Evolutionary conservation across 768 basidiomycete species (phyloP).

Genomic region (Auricularia heimuer): DNA sequence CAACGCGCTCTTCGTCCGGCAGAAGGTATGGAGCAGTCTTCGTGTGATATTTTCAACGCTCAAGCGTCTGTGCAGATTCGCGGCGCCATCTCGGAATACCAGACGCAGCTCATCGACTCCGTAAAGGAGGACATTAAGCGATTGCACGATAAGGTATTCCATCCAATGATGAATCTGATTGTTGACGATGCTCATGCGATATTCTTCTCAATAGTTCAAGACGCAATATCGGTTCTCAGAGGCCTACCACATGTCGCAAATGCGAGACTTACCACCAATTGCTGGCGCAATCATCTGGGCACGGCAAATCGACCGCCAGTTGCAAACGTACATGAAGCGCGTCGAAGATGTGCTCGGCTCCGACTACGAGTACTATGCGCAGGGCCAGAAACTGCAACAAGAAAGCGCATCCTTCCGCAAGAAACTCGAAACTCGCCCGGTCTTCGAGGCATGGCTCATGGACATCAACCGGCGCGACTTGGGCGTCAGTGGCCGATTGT

Average conservation of each 20-base stretch:
- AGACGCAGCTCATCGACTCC: conserved; percentile 95
- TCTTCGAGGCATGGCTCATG: conserved; percentile 93
- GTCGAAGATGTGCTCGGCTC: conserved; percentile 97
- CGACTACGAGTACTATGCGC: conserved; percentile 99
- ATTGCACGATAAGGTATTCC: conserved; percentile 75
- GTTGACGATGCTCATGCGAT: not conserved
- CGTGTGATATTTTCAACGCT: not conserved
- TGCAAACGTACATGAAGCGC: conserved; percentile 95
- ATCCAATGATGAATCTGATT: not conserved
- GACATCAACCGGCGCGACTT: conserved; percentile 92
- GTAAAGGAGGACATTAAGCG: conserved; percentile 97
- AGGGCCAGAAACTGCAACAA: conserved; percentile 92
- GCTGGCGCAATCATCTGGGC: conserved; percentile 99
- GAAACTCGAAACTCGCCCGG: conserved; percentile 88
- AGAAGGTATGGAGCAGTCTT: conserved; percentile 53
- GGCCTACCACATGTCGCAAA: conserved; percentile 96
- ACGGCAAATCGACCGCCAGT: conserved; percentile 94
- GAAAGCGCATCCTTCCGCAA: conserved; percentile 87
- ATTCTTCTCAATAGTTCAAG: conserved; percentile 56
- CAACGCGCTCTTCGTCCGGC: conserved; percentile 91
- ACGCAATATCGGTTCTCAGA: conserved; percentile 92
- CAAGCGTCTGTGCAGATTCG: conserved; percentile 50
- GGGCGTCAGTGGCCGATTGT: conserved; percentile 83
- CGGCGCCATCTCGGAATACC: conserved; percentile 98
- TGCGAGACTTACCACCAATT: conserved; percentile 97